Evolutionary conservation across 2,329 filamentous ascomycete genomes (phyloP).

Genomic region (Colletotrichum tanaceti): DNA sequence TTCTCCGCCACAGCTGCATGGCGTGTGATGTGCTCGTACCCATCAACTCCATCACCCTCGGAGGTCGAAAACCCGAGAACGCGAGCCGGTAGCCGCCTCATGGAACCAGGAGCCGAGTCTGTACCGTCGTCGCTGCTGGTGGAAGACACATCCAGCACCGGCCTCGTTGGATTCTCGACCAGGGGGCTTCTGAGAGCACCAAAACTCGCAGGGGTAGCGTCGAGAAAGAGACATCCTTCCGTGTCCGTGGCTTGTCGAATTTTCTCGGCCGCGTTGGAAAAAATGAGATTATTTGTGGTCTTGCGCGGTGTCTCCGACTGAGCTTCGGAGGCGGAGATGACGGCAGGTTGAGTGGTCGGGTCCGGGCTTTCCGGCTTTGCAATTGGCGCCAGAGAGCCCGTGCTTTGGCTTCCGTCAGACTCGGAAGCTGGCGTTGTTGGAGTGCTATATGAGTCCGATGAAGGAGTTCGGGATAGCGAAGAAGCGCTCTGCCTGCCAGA

Average conservation of each 20-base stretch:
- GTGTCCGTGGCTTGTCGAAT: background rate
- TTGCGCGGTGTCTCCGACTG: background rate
- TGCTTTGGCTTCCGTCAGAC: background rate
- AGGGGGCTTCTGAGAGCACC: background rate
- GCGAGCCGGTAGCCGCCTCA: background rate
- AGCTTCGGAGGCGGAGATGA: constrained; percentile 1
- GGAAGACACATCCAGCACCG: background rate
- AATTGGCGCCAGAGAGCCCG: background rate
- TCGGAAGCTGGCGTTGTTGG: background rate
- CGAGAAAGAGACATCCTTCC: constrained; percentile 1
- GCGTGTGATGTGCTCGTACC: constrained; percentile 15
- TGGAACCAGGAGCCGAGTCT: background rate
- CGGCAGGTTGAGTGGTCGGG: constrained; percentile 32
- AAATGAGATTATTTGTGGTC: constrained; percentile 43
- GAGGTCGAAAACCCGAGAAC: constrained; percentile 44
- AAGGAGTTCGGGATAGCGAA: background rate
- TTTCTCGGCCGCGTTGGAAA: constrained; percentile 56
- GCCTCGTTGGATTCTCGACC: background rate
- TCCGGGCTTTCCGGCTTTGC: no score
- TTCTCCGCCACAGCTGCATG: constrained; percentile 44
- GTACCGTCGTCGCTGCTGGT: background rate
- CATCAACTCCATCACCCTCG: background rate
- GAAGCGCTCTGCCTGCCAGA: background rate
- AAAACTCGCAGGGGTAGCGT: background rate
- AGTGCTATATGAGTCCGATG: background rate